Conservation (phyloP, 2,329 filamentous ascomycete genomes). For the Sporothrix pallida region DNA sequence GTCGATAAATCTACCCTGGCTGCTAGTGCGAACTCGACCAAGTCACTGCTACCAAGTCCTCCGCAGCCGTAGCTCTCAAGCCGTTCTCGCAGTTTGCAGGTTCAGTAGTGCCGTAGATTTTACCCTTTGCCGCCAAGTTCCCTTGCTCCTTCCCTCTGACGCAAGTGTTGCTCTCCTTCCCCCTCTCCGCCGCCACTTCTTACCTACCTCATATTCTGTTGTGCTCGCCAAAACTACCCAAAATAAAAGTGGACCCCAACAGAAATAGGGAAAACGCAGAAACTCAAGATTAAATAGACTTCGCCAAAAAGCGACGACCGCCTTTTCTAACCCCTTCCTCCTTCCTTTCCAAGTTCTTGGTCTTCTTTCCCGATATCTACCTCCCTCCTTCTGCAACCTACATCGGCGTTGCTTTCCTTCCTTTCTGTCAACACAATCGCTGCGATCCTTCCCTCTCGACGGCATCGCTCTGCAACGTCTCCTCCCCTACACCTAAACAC, state of each 20-base stretch:
- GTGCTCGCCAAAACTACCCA: constrained; percentile 1
- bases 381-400: not conserved
- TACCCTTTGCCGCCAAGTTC: constrained; percentile 2
- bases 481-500: not conserved
- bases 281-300: constrained; percentile 24
- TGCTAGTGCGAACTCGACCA: too few relatives aligned
- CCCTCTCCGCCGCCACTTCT: not conserved
- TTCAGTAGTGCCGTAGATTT: not conserved
- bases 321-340: constrained; percentile 23
- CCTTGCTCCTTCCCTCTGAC: constrained; percentile 3
- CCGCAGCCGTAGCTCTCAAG: too few relatives aligned
- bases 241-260: constrained; percentile 25
- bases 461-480: not conserved
- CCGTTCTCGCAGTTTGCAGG: not conserved
- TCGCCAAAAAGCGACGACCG: constrained; percentile 20
- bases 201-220: constrained; percentile 8
- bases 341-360: not conserved
- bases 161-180: not conserved
- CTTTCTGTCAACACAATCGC: not conserved
- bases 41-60: too few relatives aligned
- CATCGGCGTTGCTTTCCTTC: not conserved
- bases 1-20: too few relatives aligned
- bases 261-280: constrained; percentile 28
- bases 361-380: not conserved
- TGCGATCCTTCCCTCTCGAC: not conserved